These are phyloP conservation scores for Musa balbisiana DNA, from an alignment of 202 grass and related monocot genomes.

Conservation along the genomic window DNA sequence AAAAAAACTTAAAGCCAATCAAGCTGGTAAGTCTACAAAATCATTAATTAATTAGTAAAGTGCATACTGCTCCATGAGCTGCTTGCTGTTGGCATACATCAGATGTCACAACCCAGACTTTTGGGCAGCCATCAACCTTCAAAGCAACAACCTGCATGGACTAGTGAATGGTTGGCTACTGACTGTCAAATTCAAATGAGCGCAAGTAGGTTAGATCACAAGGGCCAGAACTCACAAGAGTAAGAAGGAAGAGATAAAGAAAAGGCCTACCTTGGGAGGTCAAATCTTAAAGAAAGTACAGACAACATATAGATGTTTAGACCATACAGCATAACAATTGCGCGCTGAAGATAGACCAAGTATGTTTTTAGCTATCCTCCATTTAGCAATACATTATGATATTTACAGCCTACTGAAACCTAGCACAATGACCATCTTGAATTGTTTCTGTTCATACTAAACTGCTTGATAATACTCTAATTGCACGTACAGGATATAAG, in stretches of 20 bases:
- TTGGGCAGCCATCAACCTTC: conserved; percentile 64
- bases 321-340: too few species aligned
- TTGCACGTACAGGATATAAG: background rate
- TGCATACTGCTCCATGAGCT: conserved; percentile 61
- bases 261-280: background rate
- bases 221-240: too few species aligned
- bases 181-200: background rate
- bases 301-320: too few species aligned
- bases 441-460: too few species aligned
- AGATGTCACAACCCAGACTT: conserved; percentile 77
- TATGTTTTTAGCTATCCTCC: too few species aligned
- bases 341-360: too few species aligned
- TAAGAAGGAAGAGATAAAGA: background rate
- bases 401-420: too few species aligned
- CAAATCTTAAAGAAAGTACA: too few species aligned
- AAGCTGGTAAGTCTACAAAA: background rate
- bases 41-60: conserved; percentile 2
- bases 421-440: too few species aligned
- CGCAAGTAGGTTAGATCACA: background rate
- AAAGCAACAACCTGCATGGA: conserved; percentile 79
- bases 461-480: too few species aligned
- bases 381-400: too few species aligned
- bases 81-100: conserved; percentile 75
- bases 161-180: background rate
- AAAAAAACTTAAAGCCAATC: background rate